Evolutionary conservation across 371 early-diverging fungal species (phyloP).

Genomic region (Mucor indicus): DNA sequence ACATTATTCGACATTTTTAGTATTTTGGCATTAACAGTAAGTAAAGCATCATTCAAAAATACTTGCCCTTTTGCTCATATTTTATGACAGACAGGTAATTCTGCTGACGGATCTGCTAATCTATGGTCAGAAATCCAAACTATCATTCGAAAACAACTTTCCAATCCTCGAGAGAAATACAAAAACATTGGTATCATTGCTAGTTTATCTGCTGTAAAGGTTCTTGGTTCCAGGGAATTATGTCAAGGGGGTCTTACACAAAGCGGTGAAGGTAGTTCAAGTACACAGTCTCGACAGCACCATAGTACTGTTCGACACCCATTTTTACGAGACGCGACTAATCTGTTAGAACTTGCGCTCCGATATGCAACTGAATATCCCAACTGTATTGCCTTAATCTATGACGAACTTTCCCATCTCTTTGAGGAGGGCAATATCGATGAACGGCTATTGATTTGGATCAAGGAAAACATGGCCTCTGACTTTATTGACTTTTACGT

Average conservation of each 20-base stretch:
- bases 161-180: slow-evolving; percentile 66
- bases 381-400: slow-evolving; percentile 62
- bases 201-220: slow-evolving; percentile 68
- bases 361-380: slow-evolving; percentile 47
- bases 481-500: slow-evolving; percentile 66
- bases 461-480: slow-evolving; percentile 63
- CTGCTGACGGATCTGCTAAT: slow-evolving; percentile 21
- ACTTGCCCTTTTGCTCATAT: background rate
- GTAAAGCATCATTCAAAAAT: background rate
- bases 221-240: slow-evolving; percentile 50
- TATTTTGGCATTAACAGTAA: slow-evolving; percentile 60
- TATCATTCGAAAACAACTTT: slow-evolving; percentile 78
- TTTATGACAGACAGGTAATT: slow-evolving; percentile 12
- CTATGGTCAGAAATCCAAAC: slow-evolving; percentile 72
- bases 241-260: slow-evolving; percentile 10
- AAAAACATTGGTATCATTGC: slow-evolving; percentile 79
- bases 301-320: slow-evolving; percentile 27
- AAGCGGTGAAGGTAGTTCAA: slow-evolving; percentile 20
- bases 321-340: slow-evolving; percentile 38
- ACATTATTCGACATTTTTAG: slow-evolving; percentile 71
- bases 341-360: slow-evolving; percentile 44
- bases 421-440: slow-evolving; percentile 50
- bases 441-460: slow-evolving; percentile 60
- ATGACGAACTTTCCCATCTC: slow-evolving; percentile 71
- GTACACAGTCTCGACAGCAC: slow-evolving; percentile 2